phyloP scores from a whole-genome alignment of 2,329 filamentous ascomycete genomes.

The Colletotrichum tropicale region DNA sequence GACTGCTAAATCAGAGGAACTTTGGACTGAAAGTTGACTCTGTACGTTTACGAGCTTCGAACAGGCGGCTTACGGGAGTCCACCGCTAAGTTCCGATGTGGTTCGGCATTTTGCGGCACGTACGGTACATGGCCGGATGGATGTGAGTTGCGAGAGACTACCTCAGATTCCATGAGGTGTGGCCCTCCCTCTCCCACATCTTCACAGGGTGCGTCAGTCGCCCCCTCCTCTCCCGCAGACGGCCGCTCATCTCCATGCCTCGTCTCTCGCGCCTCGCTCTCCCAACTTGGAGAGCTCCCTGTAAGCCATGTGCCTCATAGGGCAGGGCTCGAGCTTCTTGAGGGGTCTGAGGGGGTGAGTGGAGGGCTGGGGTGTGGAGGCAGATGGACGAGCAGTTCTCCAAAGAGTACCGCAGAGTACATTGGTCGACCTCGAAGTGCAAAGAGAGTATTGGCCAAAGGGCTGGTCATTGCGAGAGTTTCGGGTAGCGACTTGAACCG shows the following conservation, averaged over 20 bases:
- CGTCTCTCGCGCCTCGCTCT: background rate
- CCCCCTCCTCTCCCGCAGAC: background rate
- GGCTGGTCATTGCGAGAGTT: constrained; percentile 14
- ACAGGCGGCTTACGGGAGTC: background rate
- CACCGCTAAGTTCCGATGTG: background rate
- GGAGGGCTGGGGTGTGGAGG: background rate
- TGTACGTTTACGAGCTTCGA: background rate
- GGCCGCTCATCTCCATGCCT: background rate
- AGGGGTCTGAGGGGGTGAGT: background rate
- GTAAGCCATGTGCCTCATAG: constrained; percentile 11
- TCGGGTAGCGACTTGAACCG: constrained; percentile 17
- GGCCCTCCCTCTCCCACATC: background rate
- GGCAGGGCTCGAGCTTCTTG: background rate
- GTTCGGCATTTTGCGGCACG: background rate
- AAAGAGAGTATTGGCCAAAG: background rate
- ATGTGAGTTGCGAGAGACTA: constrained; percentile 1
- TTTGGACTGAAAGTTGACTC: background rate
- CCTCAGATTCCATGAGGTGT: background rate
- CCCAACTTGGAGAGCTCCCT: background rate
- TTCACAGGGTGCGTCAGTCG: background rate
- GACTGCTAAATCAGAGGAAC: background rate
- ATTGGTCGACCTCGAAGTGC: background rate
- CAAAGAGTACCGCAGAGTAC: background rate
- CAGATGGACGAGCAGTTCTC: background rate
- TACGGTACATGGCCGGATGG: background rate